Base-by-base conservation (phyloP, 2,329 filamentous ascomycete species). In the Nannizzia gypsea region DNA sequence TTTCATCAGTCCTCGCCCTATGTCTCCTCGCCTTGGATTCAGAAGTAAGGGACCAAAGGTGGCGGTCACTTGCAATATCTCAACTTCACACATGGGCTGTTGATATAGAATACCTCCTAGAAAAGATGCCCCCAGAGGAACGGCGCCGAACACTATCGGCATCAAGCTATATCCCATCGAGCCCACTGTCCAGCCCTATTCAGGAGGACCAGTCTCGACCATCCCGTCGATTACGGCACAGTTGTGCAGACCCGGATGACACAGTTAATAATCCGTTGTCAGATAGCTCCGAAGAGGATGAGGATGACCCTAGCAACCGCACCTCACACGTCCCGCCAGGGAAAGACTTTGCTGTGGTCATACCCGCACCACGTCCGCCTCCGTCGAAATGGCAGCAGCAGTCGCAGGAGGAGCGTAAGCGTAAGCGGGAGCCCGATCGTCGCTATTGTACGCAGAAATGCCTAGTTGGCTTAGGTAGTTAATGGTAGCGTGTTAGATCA, bases 381-480 rank as follows among this genome's bases (percentile, higher is more conserved):
- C 20, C 40, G 26, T 40, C 38, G 11, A 58, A 58, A 17, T 40
- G 34, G 5, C 55, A 57, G 55, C 54, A 28, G 54, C 28, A 17
- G 54, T 38, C 31, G 31, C 31, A 34, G 31, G 31, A 34, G 31
- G 31, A 34, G 31, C 38, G 38, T 40, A 13, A n/a, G 8, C 38
- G 38, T 31, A 48, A 20, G 11, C 38, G 38, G 13, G 17, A 31
- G 42, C 31, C 38, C 20, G 46, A 59, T n/a, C 63, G 66, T 44
- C 63, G 61, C 54, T 76, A 74, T 63, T 77, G 72, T 64, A 74
- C 73, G 0, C 70, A 76, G 26, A 66, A 67, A 31, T 77, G 74
- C 64, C 67, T 77, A 11, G 64, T 69, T 6, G 72, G 73, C 15
- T 64, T 77, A 36, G 63, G 69, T 6, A 60, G n/a, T n/a, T n/a